Evolutionary conservation across 2,329 filamentous ascomycete species (phyloP).

Genomic region (Plectosphaerella sp.): DNA sequence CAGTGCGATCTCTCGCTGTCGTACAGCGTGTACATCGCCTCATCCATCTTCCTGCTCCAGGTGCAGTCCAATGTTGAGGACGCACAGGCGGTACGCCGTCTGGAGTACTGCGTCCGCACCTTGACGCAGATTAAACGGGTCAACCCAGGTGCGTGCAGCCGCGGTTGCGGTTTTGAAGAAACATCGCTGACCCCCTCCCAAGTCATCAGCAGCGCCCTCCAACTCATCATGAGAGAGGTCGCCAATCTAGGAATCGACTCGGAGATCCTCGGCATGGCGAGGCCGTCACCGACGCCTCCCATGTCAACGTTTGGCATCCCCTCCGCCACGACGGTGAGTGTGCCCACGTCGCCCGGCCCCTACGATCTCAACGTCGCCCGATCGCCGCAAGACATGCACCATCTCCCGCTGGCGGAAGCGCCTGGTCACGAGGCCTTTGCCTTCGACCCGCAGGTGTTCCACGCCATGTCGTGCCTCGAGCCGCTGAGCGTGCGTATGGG

Average conservation of each 20-base stretch:
- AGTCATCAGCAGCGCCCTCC: constrained; percentile 50
- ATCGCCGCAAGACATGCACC: constrained; percentile 8
- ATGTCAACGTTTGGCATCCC: constrained; percentile 11
- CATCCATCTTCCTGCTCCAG: constrained; percentile 56
- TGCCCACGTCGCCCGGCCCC: background rate
- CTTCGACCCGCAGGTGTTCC: constrained; percentile 30
- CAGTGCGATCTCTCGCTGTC: constrained; percentile 56
- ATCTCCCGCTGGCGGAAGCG: constrained; percentile 16
- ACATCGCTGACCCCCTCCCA: background rate
- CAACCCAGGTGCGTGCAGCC: constrained; percentile 39
- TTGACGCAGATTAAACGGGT: constrained; percentile 46
- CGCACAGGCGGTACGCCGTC: constrained; percentile 44
- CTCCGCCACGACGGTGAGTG: background rate
- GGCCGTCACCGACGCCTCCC: constrained; percentile 7
- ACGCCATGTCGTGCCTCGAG: constrained; percentile 32
- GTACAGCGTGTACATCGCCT: constrained; percentile 57
- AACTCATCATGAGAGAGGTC: constrained; percentile 42
- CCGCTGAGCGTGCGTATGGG: constrained; percentile 33
- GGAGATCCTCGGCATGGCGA: constrained; percentile 8
- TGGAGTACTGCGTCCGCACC: constrained; percentile 52
- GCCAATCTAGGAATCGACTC: constrained; percentile 32
- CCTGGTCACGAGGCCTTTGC: constrained; percentile 26
- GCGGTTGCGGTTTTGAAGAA: too few relatives aligned
- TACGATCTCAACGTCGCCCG: background rate
- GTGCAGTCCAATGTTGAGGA: constrained; percentile 52